These are phyloP conservation scores for Umbilicus rupestris DNA, from an alignment of 164 flowering plant species.

Conservation along the genomic window DNA sequence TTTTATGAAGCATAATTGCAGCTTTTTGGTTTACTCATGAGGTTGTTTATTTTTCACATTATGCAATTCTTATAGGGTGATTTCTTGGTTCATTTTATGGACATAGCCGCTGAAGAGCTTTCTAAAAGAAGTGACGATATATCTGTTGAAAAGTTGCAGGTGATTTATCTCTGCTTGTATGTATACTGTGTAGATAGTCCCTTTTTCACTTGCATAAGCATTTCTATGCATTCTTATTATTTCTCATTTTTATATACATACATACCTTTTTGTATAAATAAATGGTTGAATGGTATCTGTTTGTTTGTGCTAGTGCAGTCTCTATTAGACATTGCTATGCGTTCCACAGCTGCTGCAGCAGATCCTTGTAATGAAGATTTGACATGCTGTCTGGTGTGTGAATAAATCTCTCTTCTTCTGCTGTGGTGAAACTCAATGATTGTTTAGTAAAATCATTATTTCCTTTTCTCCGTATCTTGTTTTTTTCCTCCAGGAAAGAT, in stretches of 20 bases:
- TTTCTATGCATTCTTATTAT: not conserved
- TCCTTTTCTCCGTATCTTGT: conserved; percentile 2
- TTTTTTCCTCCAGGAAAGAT: conserved; percentile 51
- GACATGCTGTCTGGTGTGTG: conserved; percentile 78
- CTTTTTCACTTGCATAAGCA: not conserved
- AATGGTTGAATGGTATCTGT: conserved; percentile 8
- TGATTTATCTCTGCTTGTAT: conserved; percentile 13
- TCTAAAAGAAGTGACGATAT: conserved; percentile 66
- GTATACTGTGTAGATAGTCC: not conserved
- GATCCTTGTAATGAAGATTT: conserved; percentile 93
- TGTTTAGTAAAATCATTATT: not conserved
- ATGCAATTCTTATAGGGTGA: conserved; percentile 52
- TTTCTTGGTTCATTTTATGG: conserved; percentile 97
- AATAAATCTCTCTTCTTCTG: conserved; percentile 7
- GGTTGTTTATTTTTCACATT: not conserved
- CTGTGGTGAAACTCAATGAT: conserved; percentile 9
- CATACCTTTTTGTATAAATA: not conserved
- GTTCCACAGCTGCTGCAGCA: conserved; percentile 88
- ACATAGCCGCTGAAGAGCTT: conserved; percentile 90
- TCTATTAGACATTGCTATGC: conserved; percentile 90
- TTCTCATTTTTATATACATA: not conserved
- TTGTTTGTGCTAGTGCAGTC: conserved; percentile 35
- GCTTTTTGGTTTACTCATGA: not conserved
- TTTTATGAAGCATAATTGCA: not conserved
- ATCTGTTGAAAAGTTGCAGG: conserved; percentile 94